A percentile compares a stretch with the other conserved stretches of the same genome.
Conservation (phyloP, 2,329 filamentous ascomycete species). For the Monilinia aucupariae region DNA sequence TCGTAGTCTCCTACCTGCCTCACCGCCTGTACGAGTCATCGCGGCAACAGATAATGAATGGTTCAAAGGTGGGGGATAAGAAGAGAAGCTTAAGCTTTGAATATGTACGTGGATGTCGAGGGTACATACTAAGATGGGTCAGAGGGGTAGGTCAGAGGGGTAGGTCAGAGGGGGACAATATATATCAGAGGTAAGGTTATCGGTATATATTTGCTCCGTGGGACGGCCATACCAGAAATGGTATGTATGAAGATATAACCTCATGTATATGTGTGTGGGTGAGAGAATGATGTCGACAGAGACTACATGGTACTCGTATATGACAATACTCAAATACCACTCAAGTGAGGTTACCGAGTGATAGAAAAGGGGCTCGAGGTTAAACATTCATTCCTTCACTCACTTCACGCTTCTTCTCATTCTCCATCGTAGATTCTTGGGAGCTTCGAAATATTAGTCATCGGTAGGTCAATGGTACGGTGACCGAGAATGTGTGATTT, state of each 20-base stretch:
- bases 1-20: too few species aligned
- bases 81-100: neutral
- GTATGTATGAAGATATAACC: neutral
- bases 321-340: too few species aligned
- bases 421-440: too few species aligned
- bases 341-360: slow-evolving; percentile 14
- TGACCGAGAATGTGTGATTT: slow-evolving; percentile 8
- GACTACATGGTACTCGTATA: neutral
- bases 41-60: neutral
- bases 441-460: neutral
- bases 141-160: neutral
- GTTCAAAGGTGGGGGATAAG: slow-evolving; percentile 10
- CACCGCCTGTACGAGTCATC: too few species aligned
- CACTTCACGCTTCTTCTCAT: slow-evolving; percentile 2
- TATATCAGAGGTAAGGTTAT: neutral
- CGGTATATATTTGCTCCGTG: neutral
- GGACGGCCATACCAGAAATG: neutral
- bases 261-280: too few species aligned
- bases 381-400: neutral
- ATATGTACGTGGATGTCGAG: too few species aligned
- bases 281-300: neutral
- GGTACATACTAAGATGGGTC: too few species aligned
- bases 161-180: neutral
- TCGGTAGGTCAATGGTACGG: slow-evolving; percentile 12
- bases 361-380: slow-evolving; percentile 2